Evolutionary conservation across 208 protist species (phyloP).

Genomic region (Leishmania mexicana): DNA sequence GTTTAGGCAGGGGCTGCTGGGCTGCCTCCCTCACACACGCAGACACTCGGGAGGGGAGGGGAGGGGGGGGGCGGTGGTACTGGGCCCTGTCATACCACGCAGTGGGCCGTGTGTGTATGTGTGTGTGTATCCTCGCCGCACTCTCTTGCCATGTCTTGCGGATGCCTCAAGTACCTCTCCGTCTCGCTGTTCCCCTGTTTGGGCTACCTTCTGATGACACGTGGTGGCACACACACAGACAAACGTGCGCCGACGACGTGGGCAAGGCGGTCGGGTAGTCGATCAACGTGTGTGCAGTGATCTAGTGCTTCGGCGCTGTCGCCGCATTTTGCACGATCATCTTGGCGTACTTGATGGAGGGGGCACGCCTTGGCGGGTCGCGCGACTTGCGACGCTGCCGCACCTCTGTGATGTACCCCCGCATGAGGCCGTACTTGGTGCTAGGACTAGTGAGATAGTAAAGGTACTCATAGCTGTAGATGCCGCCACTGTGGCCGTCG

Average conservation of each 20-base stretch:
- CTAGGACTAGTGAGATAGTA: conserved; percentile 53
- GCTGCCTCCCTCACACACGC: neutral
- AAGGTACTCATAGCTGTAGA: conserved; percentile 89
- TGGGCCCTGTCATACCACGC: neutral
- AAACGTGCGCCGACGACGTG: neutral
- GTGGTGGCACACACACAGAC: no score
- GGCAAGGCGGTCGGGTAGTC: neutral
- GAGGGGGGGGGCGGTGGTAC: no score
- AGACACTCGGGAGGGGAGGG: neutral
- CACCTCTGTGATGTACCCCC: conserved; percentile 74
- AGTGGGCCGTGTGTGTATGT: neutral
- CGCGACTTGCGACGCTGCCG: conserved; percentile 56
- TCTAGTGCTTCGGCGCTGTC: neutral
- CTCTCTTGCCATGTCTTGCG: no score
- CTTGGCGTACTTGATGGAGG: conserved; percentile 26
- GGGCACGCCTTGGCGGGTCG: conserved; percentile 63
- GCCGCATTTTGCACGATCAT: neutral
- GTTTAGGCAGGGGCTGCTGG: neutral
- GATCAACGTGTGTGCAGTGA: neutral
- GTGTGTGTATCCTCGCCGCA: no score
- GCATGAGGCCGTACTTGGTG: conserved; percentile 75
- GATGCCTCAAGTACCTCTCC: no score
- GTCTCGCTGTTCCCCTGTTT: neutral
- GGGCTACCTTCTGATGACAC: no score
- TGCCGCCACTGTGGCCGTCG: conserved; percentile 80